Evolutionary conservation across 352 stramenopile species (phyloP).

Genomic region (Bremia lactucae): DNA sequence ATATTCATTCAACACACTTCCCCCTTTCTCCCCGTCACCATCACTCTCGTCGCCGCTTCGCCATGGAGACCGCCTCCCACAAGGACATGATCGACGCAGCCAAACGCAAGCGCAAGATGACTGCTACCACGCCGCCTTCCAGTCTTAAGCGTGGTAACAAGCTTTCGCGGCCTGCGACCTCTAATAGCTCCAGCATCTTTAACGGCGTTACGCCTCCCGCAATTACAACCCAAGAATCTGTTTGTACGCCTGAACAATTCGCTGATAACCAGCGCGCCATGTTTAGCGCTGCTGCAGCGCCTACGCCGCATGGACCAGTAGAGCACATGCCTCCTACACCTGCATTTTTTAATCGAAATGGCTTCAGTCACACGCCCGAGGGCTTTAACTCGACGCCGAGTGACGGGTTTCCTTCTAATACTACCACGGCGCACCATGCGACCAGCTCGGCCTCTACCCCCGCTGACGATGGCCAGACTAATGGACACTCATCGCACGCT

Average conservation of each 20-base stretch:
- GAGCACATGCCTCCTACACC: conserved; percentile 77
- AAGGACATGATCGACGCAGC: conserved; percentile 21
- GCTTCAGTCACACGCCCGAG: conserved; percentile 51
- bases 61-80: conserved; percentile 18
- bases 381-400: conserved; percentile 54
- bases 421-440: conserved; percentile 6
- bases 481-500: conserved; percentile 24
- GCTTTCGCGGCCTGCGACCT: conserved; percentile 28
- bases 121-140: conserved; percentile 25
- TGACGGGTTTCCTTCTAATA: conserved; percentile 27
- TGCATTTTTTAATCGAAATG: conserved; percentile 58
- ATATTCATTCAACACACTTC: neutral
- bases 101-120: conserved; percentile 76
- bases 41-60: conserved; percentile 6
- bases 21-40: conserved; percentile 5
- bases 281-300: conserved; percentile 59
- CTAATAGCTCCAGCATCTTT: conserved; percentile 12
- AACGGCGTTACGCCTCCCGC: conserved; percentile 32
- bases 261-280: conserved; percentile 73
- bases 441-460: conserved; percentile 11
- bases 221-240: conserved; percentile 27
- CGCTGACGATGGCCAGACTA: conserved; percentile 20
- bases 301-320: conserved; percentile 65
- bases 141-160: conserved; percentile 42
- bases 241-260: conserved; percentile 59